A percentile compares a stretch with the other conserved stretches of the same genome.
Conservation (phyloP, 2,329 filamentous ascomycete genomes). For the Beauveria medogensis region DNA sequence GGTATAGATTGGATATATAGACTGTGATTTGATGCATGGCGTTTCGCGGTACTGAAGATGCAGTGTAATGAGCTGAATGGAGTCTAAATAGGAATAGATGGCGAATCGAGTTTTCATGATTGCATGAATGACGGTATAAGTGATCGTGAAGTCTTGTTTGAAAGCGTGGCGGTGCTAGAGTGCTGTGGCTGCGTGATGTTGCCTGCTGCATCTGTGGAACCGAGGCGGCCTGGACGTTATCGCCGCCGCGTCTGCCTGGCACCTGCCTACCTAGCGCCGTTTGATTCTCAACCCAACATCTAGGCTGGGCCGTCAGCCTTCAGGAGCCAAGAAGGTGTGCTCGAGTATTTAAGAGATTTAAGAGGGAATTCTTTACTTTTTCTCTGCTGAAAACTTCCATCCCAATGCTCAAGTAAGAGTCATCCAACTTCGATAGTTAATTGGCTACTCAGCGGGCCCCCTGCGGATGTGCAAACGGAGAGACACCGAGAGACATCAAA, state of each 20-base stretch:
- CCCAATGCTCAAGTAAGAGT: too few species aligned
- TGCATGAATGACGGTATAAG: too few species aligned
- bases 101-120: too few species aligned
- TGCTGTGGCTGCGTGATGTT: neutral
- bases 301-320: neutral
- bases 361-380: neutral
- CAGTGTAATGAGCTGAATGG: neutral
- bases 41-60: neutral
- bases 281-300: neutral
- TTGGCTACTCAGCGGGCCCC: neutral
- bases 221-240: neutral
- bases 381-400: too few species aligned
- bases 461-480: neutral
- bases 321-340: neutral
- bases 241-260: neutral
- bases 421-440: neutral
- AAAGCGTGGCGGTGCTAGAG: neutral
- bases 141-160: too few species aligned
- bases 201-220: neutral
- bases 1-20: conserved; percentile 7
- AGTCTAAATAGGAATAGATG: neutral
- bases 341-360: neutral
- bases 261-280: neutral
- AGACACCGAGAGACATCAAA: neutral
- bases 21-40: neutral